phyloP scores from a whole-genome alignment of 352 stramenopile genomes.

The Phytophthora fragariae region DNA sequence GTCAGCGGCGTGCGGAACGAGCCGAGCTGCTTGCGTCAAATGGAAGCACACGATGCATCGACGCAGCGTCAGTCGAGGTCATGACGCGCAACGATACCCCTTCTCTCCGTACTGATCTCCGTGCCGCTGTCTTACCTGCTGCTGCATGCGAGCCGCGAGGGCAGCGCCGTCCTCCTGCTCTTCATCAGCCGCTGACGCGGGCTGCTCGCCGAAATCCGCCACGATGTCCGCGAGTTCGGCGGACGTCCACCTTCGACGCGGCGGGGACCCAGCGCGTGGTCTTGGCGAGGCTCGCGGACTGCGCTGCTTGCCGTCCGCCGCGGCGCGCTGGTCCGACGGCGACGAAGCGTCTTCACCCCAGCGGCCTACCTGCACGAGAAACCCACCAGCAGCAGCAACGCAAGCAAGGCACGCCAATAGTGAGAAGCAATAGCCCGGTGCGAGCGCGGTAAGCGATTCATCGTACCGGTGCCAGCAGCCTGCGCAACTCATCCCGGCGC shows the following conservation, averaged over 20 bases:
- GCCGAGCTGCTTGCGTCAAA: slow-evolving; percentile 29
- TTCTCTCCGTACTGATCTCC: neutral
- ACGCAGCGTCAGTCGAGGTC: slow-evolving; percentile 13
- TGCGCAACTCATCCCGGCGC: slow-evolving; percentile 48
- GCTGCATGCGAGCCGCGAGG: neutral
- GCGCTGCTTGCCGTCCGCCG: neutral
- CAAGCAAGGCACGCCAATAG: neutral
- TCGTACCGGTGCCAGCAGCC: slow-evolving; percentile 21
- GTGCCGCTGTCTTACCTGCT: slow-evolving; percentile 23
- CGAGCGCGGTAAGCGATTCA: slow-evolving; percentile 5
- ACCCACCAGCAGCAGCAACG: slow-evolving; percentile 10
- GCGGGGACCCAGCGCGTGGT: slow-evolving; percentile 17
- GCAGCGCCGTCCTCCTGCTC: neutral
- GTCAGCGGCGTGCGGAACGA: slow-evolving; percentile 21
- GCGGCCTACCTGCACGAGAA: slow-evolving; percentile 14
- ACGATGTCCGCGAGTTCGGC: slow-evolving; percentile 28
- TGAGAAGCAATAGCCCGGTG: neutral
- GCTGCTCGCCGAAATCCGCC: slow-evolving; percentile 19
- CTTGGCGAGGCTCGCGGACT: slow-evolving; percentile 8
- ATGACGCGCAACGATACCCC: neutral
- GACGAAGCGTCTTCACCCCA: slow-evolving; percentile 13
- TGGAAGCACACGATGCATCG: slow-evolving; percentile 11
- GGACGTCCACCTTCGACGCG: slow-evolving; percentile 2
- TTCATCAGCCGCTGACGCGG: neutral
- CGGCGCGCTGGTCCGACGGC: neutral